Base-by-base conservation (phyloP, 2,329 filamentous ascomycete genomes). In the Pseudopithomyces maydicus region DNA sequence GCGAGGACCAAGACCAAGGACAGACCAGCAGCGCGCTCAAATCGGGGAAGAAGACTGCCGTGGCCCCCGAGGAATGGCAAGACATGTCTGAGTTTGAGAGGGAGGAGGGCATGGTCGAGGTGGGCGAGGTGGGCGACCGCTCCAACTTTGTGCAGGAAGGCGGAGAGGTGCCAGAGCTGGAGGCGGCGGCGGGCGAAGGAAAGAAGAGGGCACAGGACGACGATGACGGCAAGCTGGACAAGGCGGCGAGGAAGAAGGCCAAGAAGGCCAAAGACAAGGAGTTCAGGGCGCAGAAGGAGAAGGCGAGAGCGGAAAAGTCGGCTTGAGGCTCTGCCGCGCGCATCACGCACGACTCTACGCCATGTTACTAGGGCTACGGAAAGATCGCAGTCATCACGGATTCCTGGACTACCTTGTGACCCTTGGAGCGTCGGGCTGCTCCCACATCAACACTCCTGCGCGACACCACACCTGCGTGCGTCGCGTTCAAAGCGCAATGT, bases 241-340 rank as follows among this genome's bases (percentile, higher is more conserved):
- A 82, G 69, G 82, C 82, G 60, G 80, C 82, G 53, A 77, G 82
- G 59, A 85, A 83, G 73, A 77, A 77, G 62, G 79, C 77, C 57
- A 87, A 87, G 79, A 85, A 84, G 70, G 79, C 81, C 67, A 78
- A 80, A 66, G 76, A 77, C 55, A 74, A 78, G 64, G 79, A 79
- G 48, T 74, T 81, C 69, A 75, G 74, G 67, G 64, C 62, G 38
- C 68, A 78, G 41, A 73, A 70, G 35, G 70, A 71, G 52, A 65
- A 73, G 56, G 64, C 70, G 65, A 70, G 61, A 58, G 64, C 66
- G 29, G 58, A 66, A 39, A 59, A 68, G 41, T 58, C 58, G 23
- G 58, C 61, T 41, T 62, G 58, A 56, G 52, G 39, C 33, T 51
- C 17, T 41, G 8, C 7, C 5, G 38, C 35, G 26, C 6, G 32